A percentile compares a stretch with the other conserved stretches of the same genome.
These are phyloP conservation scores for Pichia sp. DNA, from an alignment of 1,139 yeast genomes.

Conservation along the genomic window DNA sequence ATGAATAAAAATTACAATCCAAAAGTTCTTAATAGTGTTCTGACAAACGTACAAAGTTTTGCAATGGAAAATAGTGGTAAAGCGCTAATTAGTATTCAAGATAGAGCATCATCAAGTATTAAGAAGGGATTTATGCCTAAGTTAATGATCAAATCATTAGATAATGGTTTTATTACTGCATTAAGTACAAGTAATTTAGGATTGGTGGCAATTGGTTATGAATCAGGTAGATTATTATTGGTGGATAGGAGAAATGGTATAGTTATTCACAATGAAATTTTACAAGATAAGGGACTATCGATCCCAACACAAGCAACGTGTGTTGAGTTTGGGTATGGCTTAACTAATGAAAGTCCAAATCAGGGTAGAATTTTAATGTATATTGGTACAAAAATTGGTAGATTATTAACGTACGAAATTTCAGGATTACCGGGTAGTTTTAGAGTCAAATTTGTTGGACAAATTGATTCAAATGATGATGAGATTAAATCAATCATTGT, in stretches of 20 bases:
- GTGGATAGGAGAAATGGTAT: slow-evolving; percentile 87
- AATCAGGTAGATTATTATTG: slow-evolving; percentile 65
- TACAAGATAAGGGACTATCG: slow-evolving; percentile 34
- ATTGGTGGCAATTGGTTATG: slow-evolving; percentile 77
- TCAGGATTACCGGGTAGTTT: slow-evolving; percentile 70
- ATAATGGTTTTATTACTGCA: slow-evolving; percentile 49
- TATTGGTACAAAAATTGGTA: slow-evolving; percentile 79
- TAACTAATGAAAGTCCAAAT: slow-evolving; percentile 42
- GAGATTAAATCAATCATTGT: slow-evolving; percentile 54
- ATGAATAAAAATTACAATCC: slow-evolving; percentile 40
- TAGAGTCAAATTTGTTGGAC: slow-evolving; percentile 49
- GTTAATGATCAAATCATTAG: slow-evolving; percentile 42
- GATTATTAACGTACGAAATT: slow-evolving; percentile 58
- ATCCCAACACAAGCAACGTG: slow-evolving; percentile 43
- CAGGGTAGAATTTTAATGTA: slow-evolving; percentile 66
- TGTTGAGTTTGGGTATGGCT: slow-evolving; percentile 67
- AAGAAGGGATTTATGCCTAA: slow-evolving; percentile 69
- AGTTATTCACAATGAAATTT: slow-evolving; percentile 48
- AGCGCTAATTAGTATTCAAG: slow-evolving; percentile 31
- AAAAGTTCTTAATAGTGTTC: slow-evolving; percentile 21
- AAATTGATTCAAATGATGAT: slow-evolving; percentile 41
- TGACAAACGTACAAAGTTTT: slow-evolving; percentile 26
- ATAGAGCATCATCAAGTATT: slow-evolving; percentile 38
- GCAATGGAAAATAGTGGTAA: slow-evolving; percentile 33
- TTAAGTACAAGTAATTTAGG: slow-evolving; percentile 70